phyloP scores from a whole-genome alignment of 1,284 basidiomycete species.

The Exsudoporus floridanus region DNA sequence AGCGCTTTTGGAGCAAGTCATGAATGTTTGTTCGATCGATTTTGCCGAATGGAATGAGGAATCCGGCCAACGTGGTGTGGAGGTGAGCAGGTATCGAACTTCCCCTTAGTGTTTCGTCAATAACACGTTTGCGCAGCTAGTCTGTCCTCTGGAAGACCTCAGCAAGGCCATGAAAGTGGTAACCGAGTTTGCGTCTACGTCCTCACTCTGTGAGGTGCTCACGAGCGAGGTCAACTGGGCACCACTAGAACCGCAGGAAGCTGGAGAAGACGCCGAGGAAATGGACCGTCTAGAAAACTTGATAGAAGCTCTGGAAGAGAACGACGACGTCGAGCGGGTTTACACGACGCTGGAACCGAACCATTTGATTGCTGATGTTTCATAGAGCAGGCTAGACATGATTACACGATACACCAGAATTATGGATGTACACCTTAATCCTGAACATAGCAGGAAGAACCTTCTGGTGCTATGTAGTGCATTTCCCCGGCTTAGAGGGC shows the following conservation, averaged over 20 bases:
- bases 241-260: conserved; percentile 44
- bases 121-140: conserved; percentile 43
- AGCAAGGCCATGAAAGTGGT: conserved; percentile 46
- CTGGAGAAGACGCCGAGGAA: conserved; percentile 38
- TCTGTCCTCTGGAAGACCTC: conserved; percentile 51
- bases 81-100: conserved; percentile 37
- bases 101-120: neutral
- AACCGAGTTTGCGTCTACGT: conserved; percentile 32
- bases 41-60: conserved; percentile 42
- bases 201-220: conserved; percentile 42
- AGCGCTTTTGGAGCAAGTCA: conserved; percentile 45
- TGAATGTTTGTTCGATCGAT: conserved; percentile 59
- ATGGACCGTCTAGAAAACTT: conserved; percentile 45
- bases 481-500: neutral
- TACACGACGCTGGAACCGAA: conserved; percentile 53
- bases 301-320: conserved; percentile 56
- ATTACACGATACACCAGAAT: neutral
- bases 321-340: conserved; percentile 63
- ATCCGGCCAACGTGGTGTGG: conserved; percentile 36
- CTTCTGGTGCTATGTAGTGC: neutral
- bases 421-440: neutral
- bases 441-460: neutral
- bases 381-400: conserved; percentile 15
- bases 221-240: conserved; percentile 59
- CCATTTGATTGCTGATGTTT: conserved; percentile 25